Conservation (phyloP, 306 rosid species). For the Vicia villosa region DNA sequence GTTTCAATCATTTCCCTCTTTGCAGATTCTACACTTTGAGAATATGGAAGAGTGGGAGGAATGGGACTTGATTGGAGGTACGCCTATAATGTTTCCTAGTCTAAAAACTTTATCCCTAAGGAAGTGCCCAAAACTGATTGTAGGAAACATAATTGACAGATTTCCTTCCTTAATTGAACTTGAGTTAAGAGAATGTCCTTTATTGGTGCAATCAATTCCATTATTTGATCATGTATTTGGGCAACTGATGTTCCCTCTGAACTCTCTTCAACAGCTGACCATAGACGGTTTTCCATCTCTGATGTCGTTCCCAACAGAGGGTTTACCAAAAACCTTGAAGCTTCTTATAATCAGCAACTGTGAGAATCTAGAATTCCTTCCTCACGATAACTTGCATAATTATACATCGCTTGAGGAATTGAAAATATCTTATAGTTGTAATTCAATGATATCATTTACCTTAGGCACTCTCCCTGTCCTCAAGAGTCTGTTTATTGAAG, state of each 20-base stretch:
- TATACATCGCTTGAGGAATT: no score
- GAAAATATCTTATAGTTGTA: no score
- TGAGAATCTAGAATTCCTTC: no score
- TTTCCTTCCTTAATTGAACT: neutral
- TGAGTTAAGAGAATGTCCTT: neutral
- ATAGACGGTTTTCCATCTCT: neutral
- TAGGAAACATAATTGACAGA: neutral
- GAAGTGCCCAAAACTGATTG: neutral
- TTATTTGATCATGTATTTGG: no score
- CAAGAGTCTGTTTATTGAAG: no score
- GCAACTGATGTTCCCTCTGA: neutral
- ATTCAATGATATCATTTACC: no score
- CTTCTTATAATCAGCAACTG: no score
- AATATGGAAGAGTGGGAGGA: neutral
- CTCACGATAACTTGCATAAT: no score
- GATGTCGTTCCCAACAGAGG: no score
- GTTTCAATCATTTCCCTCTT: neutral
- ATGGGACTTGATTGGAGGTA: neutral
- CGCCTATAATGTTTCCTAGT: neutral
- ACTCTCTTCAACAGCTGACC: neutral
- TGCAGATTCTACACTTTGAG: neutral
- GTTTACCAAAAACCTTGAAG: no score
- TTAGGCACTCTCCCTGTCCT: no score
- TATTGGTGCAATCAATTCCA: no score
- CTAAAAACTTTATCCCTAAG: neutral